Base-by-base conservation (phyloP, 2,329 filamentous ascomycete genomes). In the Hysterium pulicare region DNA sequence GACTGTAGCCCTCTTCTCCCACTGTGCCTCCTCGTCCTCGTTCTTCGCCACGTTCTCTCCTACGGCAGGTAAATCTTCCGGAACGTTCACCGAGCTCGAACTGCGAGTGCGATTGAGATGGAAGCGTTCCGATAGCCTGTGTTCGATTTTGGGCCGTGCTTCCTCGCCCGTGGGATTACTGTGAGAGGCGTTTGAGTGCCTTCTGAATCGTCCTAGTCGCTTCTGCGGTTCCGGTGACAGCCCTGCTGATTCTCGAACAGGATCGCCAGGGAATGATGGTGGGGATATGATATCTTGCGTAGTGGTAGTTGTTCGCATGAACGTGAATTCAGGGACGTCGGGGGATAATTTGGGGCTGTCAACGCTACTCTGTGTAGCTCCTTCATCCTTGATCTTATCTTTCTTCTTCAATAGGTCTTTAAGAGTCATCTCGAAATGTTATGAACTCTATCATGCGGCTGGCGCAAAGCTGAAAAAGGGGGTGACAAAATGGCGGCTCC, bases 1-100 rank as follows among this genome's bases (percentile, higher is more conserved):
- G 46, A 94, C 80, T n/a, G 90, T 96, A 21, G 93, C 93, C 46
- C 91, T 78, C 71, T 87, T 84, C 75, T 97, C 93, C 93, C 93
- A 98, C 69, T 86, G 79, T 45, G 81, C 81, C 72, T 43, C 70
- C 61, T 50, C 71, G 65, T 57, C 73, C 69, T 49, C 69, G 62
- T 51, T 70, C 65, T 58, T 49, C 39, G 64, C 64, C 19, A 67
- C 64, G 1, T 54, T 58, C 20, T 59, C 64, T 52, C 75, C 71
- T 44, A 95, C 88, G 48, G 84, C 83, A 17, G 90, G 90, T 40
- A 97, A 76, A 68, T 95, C 79, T 40, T 77, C 68, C 2, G 93
- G 91, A 28, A 97, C 78, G 65, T 87, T 84, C 19, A 83, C 78
- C 47, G 88, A 89, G 48, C 77, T 81, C 47, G 72, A 74, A 33